Base-by-base conservation (phyloP, 176 grass and related monocot genomes). In the Hyparrhenia diplandra region DNA sequence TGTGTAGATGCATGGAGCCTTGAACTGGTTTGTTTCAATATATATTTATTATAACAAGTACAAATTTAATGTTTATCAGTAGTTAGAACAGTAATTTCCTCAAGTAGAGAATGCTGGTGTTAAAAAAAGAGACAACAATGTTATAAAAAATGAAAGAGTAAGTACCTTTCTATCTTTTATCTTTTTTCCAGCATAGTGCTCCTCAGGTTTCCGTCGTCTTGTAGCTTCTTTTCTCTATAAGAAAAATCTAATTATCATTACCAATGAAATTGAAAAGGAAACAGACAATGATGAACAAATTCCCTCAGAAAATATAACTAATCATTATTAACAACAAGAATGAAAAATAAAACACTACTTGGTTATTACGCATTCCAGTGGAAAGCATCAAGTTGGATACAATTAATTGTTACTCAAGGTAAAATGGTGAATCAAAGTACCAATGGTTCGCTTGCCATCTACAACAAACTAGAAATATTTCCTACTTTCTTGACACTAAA, bases 201-300 rank as follows among this genome's bases (percentile, higher is more conserved):
- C 88, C 66, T 91, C 90, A 63, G 78, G 70, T 70, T 80, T 95
- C 24, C 85, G 62, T 54, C 80, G 85, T 64, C 90, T 95, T 82
- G 85, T 78, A 77, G 74, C 93, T 87, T 95, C 88, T 77, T 91
- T 99, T 92, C 83, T 91, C 96, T 99, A 61, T 67, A 83, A 78
- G 39, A 13, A 77, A 77, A 69, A 49, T 71, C 1, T 67, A 41
- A 30, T 78, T 13, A 58, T 51, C 47, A 40, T 10, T 41, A 59
- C 27, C 31, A 31, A 21, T n/a, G 43, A 11, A 51, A 58, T 82
- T 28, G 14, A 57, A 66, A 82, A 28, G 16, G 0, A 57, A 58
- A 76, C 42, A 0, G 45, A 31, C 35, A 77, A 72, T 72, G 18
- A 5, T 55, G 27, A 9, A 24, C 23, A 52, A 70, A 45, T 16